Evolutionary conservation across 106 monocot genomes (phyloP).

Genomic region (Narthecium ossifragum): DNA sequence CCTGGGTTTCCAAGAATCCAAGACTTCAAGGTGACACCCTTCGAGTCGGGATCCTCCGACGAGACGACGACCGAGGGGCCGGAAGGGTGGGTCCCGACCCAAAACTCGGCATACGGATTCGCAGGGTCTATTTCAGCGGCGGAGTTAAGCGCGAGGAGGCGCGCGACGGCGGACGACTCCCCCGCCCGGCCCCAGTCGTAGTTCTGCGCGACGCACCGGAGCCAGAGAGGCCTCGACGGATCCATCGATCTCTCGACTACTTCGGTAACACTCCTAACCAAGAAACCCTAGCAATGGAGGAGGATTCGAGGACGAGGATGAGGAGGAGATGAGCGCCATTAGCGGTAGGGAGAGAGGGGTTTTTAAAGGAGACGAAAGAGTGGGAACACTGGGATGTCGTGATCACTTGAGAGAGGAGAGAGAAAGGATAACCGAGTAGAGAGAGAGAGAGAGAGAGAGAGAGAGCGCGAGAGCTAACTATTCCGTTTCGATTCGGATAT

Average conservation of each 20-base stretch:
- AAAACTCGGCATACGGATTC: conserved; percentile 82
- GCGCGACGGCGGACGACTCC: conserved; percentile 51
- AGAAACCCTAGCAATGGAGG: neutral
- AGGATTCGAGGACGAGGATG: neutral
- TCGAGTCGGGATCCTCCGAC: neutral
- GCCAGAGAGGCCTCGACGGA: conserved; percentile 12
- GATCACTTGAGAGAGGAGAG: too few relatives aligned
- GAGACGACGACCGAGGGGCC: conserved; percentile 55
- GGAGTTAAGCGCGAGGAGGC: conserved; percentile 44
- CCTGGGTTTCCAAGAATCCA: conserved; percentile 57
- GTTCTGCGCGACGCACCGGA: conserved; percentile 72
- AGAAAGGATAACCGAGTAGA: too few relatives aligned
- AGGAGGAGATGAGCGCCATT: neutral
- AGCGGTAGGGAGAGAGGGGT: neutral
- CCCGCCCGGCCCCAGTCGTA: conserved; percentile 86
- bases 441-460: neutral
- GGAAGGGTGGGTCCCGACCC: conserved; percentile 93
- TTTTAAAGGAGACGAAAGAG: neutral
- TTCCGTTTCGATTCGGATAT: neutral
- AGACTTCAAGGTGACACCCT: conserved; percentile 23
- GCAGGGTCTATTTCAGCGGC: conserved; percentile 8
- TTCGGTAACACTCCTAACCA: neutral
- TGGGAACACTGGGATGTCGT: too few relatives aligned
- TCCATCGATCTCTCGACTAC: neutral
- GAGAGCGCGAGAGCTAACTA: neutral